Conservation (phyloP, 129 eudicot species). For the Flaveria trinervia region DNA sequence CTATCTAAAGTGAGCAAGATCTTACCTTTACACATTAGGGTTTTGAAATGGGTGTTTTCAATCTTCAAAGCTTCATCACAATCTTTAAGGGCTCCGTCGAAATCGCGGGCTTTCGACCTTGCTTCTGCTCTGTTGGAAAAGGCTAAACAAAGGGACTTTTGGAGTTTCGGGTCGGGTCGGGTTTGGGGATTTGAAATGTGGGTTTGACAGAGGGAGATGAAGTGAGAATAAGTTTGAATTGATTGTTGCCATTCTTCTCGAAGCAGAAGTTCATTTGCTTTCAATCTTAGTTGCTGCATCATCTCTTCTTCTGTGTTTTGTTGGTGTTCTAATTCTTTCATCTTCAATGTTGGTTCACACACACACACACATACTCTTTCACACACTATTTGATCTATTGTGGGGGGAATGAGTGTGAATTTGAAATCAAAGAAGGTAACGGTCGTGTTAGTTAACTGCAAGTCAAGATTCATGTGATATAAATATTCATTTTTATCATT, state of each 20-base stretch:
- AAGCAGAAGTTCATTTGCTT: constrained; percentile 79
- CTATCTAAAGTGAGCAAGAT: constrained; percentile 59
- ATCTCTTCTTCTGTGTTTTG: constrained; percentile 26
- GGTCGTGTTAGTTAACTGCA: constrained; percentile 28
- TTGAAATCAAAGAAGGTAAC: constrained; percentile 34
- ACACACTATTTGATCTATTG: not conserved
- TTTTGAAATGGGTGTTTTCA: constrained; percentile 71
- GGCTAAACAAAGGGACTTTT: constrained; percentile 72
- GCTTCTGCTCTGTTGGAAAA: constrained; percentile 88
- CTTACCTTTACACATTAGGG: constrained; percentile 83
- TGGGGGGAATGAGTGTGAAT: constrained; percentile 2
- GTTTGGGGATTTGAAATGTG: constrained; percentile 45
- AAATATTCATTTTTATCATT: not conserved
- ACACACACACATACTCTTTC: not conserved
- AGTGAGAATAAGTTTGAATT: constrained; percentile 63
- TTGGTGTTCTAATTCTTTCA: constrained; percentile 42
- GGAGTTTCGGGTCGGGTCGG: constrained; percentile 48
- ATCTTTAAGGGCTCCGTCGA: constrained; percentile 54
- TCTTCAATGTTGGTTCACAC: constrained; percentile 27
- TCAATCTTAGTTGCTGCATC: constrained; percentile 71
- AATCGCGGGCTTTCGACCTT: constrained; percentile 47
- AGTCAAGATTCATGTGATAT: constrained; percentile 22
- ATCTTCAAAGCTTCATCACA: constrained; percentile 78
- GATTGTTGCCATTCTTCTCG: constrained; percentile 85
- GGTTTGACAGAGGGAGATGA: constrained; percentile 64